Conservation (phyloP, 176 grass and related monocot species). For the Otatea glauca region DNA sequence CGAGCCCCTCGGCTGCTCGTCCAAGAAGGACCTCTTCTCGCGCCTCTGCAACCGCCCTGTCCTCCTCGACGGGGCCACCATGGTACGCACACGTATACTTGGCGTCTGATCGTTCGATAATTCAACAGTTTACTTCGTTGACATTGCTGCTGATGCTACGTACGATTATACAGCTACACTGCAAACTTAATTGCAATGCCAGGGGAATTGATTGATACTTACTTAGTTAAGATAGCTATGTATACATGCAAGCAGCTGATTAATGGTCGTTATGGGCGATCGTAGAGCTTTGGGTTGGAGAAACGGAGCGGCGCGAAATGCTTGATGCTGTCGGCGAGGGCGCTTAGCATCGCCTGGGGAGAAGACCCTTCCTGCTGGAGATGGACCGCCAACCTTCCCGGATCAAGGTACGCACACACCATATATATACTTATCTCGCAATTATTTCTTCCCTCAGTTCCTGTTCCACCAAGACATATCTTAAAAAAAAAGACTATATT, state of each 20-base stretch:
- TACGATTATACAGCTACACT: not conserved
- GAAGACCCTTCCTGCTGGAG: slow-evolving; percentile 54
- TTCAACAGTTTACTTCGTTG: too few relatives aligned
- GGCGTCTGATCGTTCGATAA: not conserved
- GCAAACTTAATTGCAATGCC: not conserved
- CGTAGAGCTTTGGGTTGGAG: slow-evolving; percentile 73
- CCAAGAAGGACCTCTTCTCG: slow-evolving; percentile 80
- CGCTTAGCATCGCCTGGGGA: slow-evolving; percentile 61
- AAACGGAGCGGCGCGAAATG: slow-evolving; percentile 73
- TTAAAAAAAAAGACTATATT: too few relatives aligned
- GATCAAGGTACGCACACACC: slow-evolving; percentile 53
- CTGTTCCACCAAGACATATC: too few relatives aligned
- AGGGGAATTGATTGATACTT: not conserved
- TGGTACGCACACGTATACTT: slow-evolving; percentile 33
- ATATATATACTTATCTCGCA: too few relatives aligned
- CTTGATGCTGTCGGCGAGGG: slow-evolving; percentile 81
- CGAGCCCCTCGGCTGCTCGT: not conserved
- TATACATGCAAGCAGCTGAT: not conserved
- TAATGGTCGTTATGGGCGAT: not conserved
- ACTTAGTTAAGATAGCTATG: not conserved
- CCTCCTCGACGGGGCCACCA: slow-evolving; percentile 72
- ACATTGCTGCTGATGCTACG: not conserved
- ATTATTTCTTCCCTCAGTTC: too few relatives aligned
- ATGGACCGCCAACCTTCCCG: slow-evolving; percentile 53
- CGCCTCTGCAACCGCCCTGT: slow-evolving; percentile 60